These are phyloP conservation scores for Zygotorulaspora mrakii DNA, from an alignment of 1,139 yeast genomes.

Conservation along the genomic window DNA sequence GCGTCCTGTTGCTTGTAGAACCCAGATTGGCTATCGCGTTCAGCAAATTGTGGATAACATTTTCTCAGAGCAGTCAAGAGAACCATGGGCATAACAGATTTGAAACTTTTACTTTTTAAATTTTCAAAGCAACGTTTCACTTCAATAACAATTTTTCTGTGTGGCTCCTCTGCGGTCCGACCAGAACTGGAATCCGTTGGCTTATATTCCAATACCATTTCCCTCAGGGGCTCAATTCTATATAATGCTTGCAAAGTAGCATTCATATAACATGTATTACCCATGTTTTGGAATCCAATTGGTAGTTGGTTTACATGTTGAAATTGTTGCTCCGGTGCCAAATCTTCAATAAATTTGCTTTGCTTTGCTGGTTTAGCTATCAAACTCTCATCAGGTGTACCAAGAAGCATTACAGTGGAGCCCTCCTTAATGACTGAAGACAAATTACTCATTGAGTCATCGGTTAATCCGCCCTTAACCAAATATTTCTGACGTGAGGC, in stretches of 20 bases:
- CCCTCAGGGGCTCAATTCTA: slow-evolving; percentile 44
- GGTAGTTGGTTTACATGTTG: slow-evolving; percentile 54
- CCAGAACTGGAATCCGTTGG: slow-evolving; percentile 13
- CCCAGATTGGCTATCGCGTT: slow-evolving; percentile 60
- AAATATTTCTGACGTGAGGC: slow-evolving; percentile 84
- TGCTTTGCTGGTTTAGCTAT: slow-evolving; percentile 57
- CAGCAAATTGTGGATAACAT: slow-evolving; percentile 85
- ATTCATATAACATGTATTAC: slow-evolving; percentile 93
- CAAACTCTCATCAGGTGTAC: slow-evolving; percentile 74
- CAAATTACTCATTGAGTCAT: slow-evolving; percentile 49
- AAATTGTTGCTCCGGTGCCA: slow-evolving; percentile 41
- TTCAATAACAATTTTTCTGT: slow-evolving; percentile 39
- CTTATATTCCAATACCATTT: slow-evolving; percentile 28
- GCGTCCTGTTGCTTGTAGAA: slow-evolving; percentile 94
- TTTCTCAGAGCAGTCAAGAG: slow-evolving; percentile 62
- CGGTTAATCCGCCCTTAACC: slow-evolving; percentile 79
- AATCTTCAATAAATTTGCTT: slow-evolving; percentile 66
- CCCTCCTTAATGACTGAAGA: slow-evolving; percentile 48
- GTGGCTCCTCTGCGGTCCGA: slow-evolving; percentile 35
- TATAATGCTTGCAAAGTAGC: slow-evolving; percentile 80
- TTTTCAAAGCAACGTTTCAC: slow-evolving; percentile 40
- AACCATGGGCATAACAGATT: slow-evolving; percentile 55
- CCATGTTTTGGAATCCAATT: slow-evolving; percentile 79
- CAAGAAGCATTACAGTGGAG: slow-evolving; percentile 81
- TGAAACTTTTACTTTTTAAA: slow-evolving; percentile 44